A percentile compares a stretch with the other conserved stretches of the same genome.
Evolutionary conservation across 495 filamentous ascomycete species (phyloP).

Genomic region (Friedmanniomyces simplex): DNA sequence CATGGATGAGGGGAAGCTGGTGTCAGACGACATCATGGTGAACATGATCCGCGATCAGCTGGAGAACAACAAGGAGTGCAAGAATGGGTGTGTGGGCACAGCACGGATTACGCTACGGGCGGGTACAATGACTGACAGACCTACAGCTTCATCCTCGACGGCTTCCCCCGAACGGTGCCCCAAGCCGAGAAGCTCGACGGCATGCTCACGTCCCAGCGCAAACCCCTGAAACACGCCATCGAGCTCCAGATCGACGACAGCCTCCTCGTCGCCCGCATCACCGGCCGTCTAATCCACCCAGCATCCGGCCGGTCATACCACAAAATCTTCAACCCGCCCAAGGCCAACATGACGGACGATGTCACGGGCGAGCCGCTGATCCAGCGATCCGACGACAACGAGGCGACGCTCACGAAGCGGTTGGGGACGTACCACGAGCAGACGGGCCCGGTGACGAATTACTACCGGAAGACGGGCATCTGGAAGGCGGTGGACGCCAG

Average conservation of each 20-base stretch:
- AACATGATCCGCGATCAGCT: conserved; percentile 98
- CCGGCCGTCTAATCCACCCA: conserved; percentile 89
- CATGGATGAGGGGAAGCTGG: conserved; percentile 95
- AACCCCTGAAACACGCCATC: conserved; percentile 82
- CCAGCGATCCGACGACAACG: conserved; percentile 95
- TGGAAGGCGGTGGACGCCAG: conserved; percentile 94
- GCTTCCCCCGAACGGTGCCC: conserved; percentile 91
- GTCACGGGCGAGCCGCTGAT: conserved; percentile 93
- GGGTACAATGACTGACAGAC: neutral
- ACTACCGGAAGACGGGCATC: conserved; percentile 95
- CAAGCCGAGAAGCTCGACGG: conserved; percentile 90
- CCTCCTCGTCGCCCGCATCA: conserved; percentile 90
- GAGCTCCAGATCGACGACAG: conserved; percentile 95
- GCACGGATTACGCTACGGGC: conserved; percentile 8
- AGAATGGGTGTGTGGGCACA: conserved; percentile 58
- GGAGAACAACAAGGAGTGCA: conserved; percentile 86
- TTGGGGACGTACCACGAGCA: conserved; percentile 88
- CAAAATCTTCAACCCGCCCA: conserved; percentile 97
- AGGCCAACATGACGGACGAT: conserved; percentile 87
- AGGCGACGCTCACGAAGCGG: conserved; percentile 92
- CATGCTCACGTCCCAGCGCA: conserved; percentile 65
- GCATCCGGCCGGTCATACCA: conserved; percentile 95
- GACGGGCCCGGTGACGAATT: conserved; percentile 81
- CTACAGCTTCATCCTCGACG: conserved; percentile 94
- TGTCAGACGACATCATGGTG: conserved; percentile 98